A percentile compares a stretch with the other conserved stretches of the same genome.
Conservation (phyloP, 441 rosid species). For the Erodium texanum region DNA sequence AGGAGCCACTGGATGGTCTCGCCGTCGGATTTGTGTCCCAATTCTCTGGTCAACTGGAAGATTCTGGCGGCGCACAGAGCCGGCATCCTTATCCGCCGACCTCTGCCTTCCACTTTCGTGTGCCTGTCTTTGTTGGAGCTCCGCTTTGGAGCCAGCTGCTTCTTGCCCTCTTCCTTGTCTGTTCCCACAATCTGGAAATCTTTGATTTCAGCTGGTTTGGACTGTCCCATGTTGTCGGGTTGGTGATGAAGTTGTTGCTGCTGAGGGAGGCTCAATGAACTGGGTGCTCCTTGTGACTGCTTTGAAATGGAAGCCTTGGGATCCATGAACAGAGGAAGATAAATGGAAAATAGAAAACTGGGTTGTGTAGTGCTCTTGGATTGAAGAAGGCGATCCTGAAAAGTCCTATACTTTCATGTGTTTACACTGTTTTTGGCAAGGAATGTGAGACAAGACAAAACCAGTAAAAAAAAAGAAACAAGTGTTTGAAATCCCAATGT, state of each 20-base stretch:
- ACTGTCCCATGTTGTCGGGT: conserved; percentile 27
- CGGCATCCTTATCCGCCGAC: conserved; percentile 39
- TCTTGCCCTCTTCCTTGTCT: conserved; percentile 25
- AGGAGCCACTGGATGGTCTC: conserved; percentile 55
- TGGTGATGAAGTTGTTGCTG: conserved; percentile 17
- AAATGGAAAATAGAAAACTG: conserved; percentile 10
- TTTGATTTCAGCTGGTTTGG: conserved; percentile 23
- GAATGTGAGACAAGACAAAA: conserved; percentile 18
- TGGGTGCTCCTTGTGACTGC: conserved; percentile 28
- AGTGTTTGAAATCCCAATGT: conserved; percentile 20
- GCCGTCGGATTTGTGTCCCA: conserved; percentile 36
- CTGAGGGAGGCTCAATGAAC: conserved; percentile 26
- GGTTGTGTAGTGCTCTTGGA: conserved; percentile 26
- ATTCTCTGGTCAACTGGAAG: conserved; percentile 38
- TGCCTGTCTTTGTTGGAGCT: conserved; percentile 40
- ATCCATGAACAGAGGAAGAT: conserved; percentile 45
- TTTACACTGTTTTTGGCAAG: conserved; percentile 57
- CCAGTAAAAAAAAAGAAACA: neutral
- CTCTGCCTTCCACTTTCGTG: conserved; percentile 43
- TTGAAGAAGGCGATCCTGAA: conserved; percentile 43
- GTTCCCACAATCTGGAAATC: conserved; percentile 25
- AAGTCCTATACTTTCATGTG: conserved; percentile 49
- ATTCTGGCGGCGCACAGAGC: conserved; percentile 42
- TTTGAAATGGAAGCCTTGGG: conserved; percentile 47
- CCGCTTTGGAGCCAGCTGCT: conserved; percentile 29